Evolutionary conservation across 2,329 filamentous ascomycete species (phyloP).

Genomic region (Macrophomina pseudophaseolina): DNA sequence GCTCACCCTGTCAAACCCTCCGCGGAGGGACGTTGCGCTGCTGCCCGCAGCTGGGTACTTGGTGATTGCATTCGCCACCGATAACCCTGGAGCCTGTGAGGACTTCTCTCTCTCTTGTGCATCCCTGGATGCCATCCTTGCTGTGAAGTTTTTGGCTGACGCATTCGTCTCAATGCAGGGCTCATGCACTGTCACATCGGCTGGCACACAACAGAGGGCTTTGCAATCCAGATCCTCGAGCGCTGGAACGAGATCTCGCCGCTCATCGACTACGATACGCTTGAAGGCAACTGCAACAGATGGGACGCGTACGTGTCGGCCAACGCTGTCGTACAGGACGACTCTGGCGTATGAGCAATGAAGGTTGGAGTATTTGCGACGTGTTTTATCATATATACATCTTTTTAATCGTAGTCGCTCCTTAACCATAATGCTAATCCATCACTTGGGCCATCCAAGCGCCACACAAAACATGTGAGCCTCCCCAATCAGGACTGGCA

Average conservation of each 20-base stretch:
- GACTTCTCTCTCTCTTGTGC: conserved; percentile 5
- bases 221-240: conserved; percentile 62
- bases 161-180: neutral
- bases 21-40: conserved; percentile 40
- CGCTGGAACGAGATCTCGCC: conserved; percentile 37
- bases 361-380: no score
- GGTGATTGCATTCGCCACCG: conserved; percentile 59
- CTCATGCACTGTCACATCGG: conserved; percentile 26
- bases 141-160: neutral
- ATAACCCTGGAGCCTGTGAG: conserved; percentile 55
- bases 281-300: conserved; percentile 17
- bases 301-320: conserved; percentile 7
- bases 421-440: neutral
- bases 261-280: conserved; percentile 13
- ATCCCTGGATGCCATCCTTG: conserved; percentile 18
- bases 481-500: no score
- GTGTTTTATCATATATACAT: neutral
- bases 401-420: neutral
- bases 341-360: conserved; percentile 1
- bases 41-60: conserved; percentile 44
- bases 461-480: no score
- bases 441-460: no score
- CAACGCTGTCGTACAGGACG: neutral
- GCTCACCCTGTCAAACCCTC: conserved; percentile 46
- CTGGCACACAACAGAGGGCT: conserved; percentile 41